Percentiles rank a stretch among this genome's conserved stretches.
Evolutionary conservation across 2,329 filamentous ascomycete species (phyloP).

Genomic region (Xylaria sp.): DNA sequence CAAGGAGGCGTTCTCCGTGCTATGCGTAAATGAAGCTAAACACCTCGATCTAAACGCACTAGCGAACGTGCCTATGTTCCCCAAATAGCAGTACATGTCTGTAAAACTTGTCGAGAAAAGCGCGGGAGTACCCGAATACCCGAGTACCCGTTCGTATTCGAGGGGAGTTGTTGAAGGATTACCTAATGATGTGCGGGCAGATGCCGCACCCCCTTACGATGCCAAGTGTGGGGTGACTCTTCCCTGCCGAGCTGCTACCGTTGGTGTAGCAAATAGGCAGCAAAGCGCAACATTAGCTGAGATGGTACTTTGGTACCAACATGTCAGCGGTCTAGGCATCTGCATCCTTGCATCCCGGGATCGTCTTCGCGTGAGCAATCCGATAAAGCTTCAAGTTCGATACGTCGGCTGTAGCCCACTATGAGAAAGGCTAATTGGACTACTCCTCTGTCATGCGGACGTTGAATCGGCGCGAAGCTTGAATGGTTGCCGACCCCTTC

Average conservation of each 20-base stretch:
- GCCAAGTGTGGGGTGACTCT: neutral
- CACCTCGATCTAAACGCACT: no score
- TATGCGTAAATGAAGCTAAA: no score
- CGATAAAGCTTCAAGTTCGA: neutral
- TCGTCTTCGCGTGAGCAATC: neutral
- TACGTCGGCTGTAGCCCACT: slow-evolving; percentile 4
- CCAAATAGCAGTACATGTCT: no score
- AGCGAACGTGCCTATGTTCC: no score
- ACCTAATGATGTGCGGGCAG: neutral
- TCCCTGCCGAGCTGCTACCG: neutral
- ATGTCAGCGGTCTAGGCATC: neutral
- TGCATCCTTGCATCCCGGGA: neutral
- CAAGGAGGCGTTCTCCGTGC: no score
- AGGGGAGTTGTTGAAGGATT: neutral
- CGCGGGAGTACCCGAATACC: neutral
- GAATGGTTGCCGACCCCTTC: neutral
- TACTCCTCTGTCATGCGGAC: neutral
- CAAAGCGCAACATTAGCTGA: no score
- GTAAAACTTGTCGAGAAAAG: no score
- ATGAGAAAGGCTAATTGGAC: neutral
- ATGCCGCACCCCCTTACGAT: neutral
- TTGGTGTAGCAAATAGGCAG: neutral
- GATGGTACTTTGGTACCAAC: no score
- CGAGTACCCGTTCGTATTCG: neutral
- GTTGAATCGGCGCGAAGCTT: neutral